Evolutionary conservation across 768 basidiomycete genomes (phyloP), one percentile per base, ranked within the genome.

Genomic region (Pisolithus marmoratus): DNA sequence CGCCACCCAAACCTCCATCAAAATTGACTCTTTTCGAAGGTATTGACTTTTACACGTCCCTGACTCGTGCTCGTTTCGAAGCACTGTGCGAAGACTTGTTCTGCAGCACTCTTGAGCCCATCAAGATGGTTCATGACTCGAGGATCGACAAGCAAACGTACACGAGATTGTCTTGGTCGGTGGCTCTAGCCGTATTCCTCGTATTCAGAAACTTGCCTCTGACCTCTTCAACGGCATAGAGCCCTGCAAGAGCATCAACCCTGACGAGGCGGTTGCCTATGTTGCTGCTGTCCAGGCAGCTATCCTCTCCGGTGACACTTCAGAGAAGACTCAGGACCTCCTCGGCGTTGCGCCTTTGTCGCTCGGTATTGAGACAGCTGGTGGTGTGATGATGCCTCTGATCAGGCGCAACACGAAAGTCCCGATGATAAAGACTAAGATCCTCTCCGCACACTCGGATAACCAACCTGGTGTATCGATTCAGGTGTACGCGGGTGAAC

Each of bases 351-450:
- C 89, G 52, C 94, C 87, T 53, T 74, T 93, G 46, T 93, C 90
- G 49, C 81, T 85, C 56, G 93, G 94, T 84, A 96, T 98, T 64
- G 95, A 97, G 78, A 97, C 95, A 37, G 93, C 94, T 58, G 95
- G 94, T 71, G 95, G 95, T 83, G 94, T 97, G 68, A 94, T 98
- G 91, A 97, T 94, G 29, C 83, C 93, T 44, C 86, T 98, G 69
- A 97, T 97, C 81, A 94, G 94, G 76, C 87, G 94, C 49, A 97
- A 98, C 80, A 98, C 95, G 58, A 96, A 93, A 47, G 90, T 98
- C 59, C 95, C 95, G 24, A 96, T 94, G 62, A 96, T 95, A 77
- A 97, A 96, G 78, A 93, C 94, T 8, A 93, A 97, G 76, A 91
- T 87, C 65, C 95, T 97, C n/a, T 29, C 11, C 29, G 11, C 29